A percentile compares a stretch with the other conserved stretches of the same genome.
phyloP scores from a whole-genome alignment of 257 asterid genomes.

The Jaltomata sinuosa region DNA sequence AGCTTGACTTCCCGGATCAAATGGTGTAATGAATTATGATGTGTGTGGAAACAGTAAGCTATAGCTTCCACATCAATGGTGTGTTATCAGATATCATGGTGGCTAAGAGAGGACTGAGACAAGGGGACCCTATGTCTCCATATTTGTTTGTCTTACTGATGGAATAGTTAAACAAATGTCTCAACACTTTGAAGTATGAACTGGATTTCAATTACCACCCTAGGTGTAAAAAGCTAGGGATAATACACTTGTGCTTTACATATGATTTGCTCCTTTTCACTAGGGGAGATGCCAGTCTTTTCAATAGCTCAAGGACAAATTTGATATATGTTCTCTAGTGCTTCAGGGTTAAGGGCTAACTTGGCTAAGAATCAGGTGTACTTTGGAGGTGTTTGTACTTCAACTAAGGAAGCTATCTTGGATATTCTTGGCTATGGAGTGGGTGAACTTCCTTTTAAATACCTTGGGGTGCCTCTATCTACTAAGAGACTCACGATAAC shows the following conservation, averaged over 20 bases:
- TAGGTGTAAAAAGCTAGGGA: background rate
- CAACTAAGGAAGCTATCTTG: too few species aligned
- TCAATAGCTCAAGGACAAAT: too few species aligned
- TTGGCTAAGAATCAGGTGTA: background rate
- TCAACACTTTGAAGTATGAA: background rate
- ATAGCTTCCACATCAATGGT: background rate
- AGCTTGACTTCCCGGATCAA: background rate
- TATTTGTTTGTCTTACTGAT: background rate
- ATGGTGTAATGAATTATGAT: too few species aligned
- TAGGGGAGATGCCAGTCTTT: background rate
- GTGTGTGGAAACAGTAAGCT: background rate
- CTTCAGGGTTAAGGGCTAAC: background rate
- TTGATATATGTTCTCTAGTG: background rate
- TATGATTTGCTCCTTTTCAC: too few species aligned
- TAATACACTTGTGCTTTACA: too few species aligned
- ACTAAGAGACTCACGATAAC: too few species aligned
- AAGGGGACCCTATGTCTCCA: background rate
- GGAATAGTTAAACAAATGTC: background rate
- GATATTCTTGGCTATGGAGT: too few species aligned
- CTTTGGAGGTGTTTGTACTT: background rate
- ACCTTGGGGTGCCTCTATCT: too few species aligned
- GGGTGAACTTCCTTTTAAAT: too few species aligned
- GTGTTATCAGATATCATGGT: background rate
- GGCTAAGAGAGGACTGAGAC: background rate
- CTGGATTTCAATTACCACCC: background rate